These are phyloP conservation scores for Alternaria alternata DNA, from an alignment of 2,329 filamentous ascomycete species.

Conservation along the genomic window DNA sequence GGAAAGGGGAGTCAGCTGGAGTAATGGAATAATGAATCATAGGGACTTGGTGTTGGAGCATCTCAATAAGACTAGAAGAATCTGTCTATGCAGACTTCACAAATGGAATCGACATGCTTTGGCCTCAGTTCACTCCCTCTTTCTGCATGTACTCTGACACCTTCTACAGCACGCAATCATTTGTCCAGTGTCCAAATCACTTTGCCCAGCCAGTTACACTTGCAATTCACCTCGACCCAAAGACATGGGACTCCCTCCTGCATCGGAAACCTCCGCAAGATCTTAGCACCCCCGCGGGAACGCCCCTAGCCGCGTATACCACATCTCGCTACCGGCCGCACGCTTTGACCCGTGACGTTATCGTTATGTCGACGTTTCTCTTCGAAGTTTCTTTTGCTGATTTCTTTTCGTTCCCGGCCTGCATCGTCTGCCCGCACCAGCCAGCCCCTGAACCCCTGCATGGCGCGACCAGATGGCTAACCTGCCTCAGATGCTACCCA, in stretches of 20 bases:
- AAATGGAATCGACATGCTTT: slow-evolving; percentile 3
- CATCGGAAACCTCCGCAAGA: neutral
- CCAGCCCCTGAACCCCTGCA: slow-evolving; percentile 4
- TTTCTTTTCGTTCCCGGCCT: neutral
- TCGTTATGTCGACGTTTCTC: neutral
- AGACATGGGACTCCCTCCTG: neutral
- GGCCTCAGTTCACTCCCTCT: neutral
- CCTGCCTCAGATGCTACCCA: neutral
- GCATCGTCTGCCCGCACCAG: neutral
- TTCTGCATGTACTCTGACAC: neutral
- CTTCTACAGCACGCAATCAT: neutral
- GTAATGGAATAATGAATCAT: slow-evolving; percentile 6
- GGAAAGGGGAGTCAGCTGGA: slow-evolving; percentile 3
- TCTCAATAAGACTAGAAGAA: neutral
- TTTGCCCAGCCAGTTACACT: neutral
- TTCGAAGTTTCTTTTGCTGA: neutral
- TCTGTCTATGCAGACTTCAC: slow-evolving; percentile 2
- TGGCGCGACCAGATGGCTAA: neutral
- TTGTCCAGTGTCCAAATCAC: neutral
- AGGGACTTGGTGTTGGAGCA: slow-evolving; percentile 1
- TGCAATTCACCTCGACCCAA: neutral
- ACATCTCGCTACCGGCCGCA: neutral
- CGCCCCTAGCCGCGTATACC: neutral
- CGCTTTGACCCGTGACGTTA: neutral
- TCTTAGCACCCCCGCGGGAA: neutral